Conservation (phyloP, 495 filamentous ascomycete species). For the Aspergillus baeticus region DNA sequence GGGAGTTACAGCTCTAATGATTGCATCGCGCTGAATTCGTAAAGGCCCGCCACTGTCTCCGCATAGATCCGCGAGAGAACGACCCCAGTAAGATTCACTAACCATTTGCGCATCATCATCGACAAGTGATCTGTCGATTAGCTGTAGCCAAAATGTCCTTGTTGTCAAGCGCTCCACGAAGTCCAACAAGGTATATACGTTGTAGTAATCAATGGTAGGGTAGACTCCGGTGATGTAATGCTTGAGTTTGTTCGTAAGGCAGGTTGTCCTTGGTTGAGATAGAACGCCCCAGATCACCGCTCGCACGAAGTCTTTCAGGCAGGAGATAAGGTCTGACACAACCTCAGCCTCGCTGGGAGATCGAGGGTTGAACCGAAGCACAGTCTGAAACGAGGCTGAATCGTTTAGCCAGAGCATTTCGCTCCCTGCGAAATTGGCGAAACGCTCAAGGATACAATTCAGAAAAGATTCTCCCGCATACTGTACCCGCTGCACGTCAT, state of each 20-base stretch:
- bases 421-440: constrained; percentile 32
- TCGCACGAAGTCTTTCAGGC: constrained; percentile 25
- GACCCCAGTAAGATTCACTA: background rate
- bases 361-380: constrained; percentile 16
- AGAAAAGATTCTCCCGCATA: constrained; percentile 49
- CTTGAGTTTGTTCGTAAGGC: background rate
- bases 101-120: background rate
- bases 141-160: constrained; percentile 33
- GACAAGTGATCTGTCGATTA: background rate
- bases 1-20: background rate
- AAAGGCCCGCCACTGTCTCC: background rate
- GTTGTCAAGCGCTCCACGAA: constrained; percentile 33
- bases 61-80: constrained; percentile 10
- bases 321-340: constrained; percentile 16
- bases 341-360: background rate
- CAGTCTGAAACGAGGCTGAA: constrained; percentile 23
- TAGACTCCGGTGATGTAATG: background rate
- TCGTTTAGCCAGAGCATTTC: constrained; percentile 43
- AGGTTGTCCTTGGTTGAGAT: background rate
- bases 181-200: constrained; percentile 10
- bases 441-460: constrained; percentile 31
- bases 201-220: background rate
- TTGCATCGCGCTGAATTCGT: constrained; percentile 3
- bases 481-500: constrained; percentile 47
- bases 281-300: constrained; percentile 1